phyloP scores from a whole-genome alignment of 768 basidiomycete species.

The Psilocybe tampanensis region DNA sequence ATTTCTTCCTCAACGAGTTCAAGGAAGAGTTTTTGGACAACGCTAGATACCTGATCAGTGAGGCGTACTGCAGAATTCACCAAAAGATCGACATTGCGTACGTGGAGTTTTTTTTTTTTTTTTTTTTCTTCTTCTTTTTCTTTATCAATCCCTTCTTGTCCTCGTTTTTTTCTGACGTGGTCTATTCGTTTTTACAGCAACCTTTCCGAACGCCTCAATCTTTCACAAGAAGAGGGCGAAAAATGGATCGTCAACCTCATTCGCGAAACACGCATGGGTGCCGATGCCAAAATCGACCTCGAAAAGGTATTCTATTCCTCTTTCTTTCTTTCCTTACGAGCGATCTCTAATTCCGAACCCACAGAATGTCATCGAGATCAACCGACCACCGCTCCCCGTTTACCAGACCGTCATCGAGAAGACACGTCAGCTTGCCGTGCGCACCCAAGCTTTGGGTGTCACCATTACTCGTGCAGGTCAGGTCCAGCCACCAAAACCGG shows the following conservation, averaged over 20 bases:
- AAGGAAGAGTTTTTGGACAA: slow-evolving; percentile 96
- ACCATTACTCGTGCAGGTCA: slow-evolving; percentile 47
- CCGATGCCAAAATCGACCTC: slow-evolving; percentile 96
- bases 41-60: slow-evolving; percentile 93
- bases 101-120: slow-evolving; percentile 7
- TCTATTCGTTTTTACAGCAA: slow-evolving; percentile 55
- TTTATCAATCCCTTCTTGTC: too few relatives aligned
- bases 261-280: slow-evolving; percentile 94
- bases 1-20: slow-evolving; percentile 93
- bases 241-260: slow-evolving; percentile 99
- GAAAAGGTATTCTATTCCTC: too few relatives aligned
- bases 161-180: neutral
- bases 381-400: slow-evolving; percentile 84
- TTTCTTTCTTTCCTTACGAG: too few relatives aligned
- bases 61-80: slow-evolving; percentile 98
- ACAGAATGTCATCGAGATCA: slow-evolving; percentile 98
- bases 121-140: too few relatives aligned
- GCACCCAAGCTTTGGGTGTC: slow-evolving; percentile 87
- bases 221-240: slow-evolving; percentile 94
- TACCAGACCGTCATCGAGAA: slow-evolving; percentile 97
- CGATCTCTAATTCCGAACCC: too few relatives aligned
- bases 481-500: neutral
- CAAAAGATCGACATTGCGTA: slow-evolving; percentile 88
- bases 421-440: slow-evolving; percentile 87
- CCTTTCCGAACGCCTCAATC: slow-evolving; percentile 89